phyloP scores from a whole-genome alignment of 1,284 basidiomycete species.

The Xerocomus minutiporus region DNA sequence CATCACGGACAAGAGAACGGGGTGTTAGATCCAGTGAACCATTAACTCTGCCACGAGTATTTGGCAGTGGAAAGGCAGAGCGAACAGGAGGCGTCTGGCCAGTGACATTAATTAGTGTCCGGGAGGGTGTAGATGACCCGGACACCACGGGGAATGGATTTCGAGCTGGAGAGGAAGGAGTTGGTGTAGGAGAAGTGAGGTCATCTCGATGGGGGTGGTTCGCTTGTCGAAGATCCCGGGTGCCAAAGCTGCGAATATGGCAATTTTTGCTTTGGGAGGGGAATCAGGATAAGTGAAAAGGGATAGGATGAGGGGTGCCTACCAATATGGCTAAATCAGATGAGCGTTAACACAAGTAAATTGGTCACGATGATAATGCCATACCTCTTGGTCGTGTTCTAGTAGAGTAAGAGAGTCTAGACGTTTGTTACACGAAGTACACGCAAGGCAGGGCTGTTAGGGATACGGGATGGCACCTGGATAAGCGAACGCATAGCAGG shows the following conservation, averaged over 20 bases:
- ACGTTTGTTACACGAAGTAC: constrained; percentile 53
- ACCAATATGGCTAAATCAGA: constrained; percentile 25
- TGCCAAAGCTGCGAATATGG: constrained; percentile 68
- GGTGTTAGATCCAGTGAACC: constrained; percentile 29
- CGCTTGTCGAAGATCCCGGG: constrained; percentile 65
- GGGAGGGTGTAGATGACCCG: constrained; percentile 15
- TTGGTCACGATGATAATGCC: constrained; percentile 21
- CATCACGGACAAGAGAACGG: no score
- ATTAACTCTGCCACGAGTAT: constrained; percentile 14
- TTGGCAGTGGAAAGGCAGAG: constrained; percentile 22
- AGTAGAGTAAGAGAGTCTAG: constrained; percentile 68
- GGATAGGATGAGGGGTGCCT: constrained; percentile 1
- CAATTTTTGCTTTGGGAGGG: constrained; percentile 57
- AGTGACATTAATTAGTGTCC: constrained; percentile 3
- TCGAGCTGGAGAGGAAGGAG: constrained; percentile 19
- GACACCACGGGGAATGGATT: constrained; percentile 17
- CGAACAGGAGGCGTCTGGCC: constrained; percentile 24
- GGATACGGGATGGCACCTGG: neutral
- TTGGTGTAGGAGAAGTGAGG: constrained; percentile 22
- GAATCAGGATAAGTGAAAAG: no score
- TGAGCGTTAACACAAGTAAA: constrained; percentile 4
- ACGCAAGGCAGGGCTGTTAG: constrained; percentile 56
- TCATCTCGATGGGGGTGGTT: constrained; percentile 57
- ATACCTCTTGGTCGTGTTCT: constrained; percentile 71
- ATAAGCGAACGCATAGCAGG: constrained; percentile 2